Conservation (phyloP, 2,329 filamentous ascomycete species). For the Bertia moriformis region DNA sequence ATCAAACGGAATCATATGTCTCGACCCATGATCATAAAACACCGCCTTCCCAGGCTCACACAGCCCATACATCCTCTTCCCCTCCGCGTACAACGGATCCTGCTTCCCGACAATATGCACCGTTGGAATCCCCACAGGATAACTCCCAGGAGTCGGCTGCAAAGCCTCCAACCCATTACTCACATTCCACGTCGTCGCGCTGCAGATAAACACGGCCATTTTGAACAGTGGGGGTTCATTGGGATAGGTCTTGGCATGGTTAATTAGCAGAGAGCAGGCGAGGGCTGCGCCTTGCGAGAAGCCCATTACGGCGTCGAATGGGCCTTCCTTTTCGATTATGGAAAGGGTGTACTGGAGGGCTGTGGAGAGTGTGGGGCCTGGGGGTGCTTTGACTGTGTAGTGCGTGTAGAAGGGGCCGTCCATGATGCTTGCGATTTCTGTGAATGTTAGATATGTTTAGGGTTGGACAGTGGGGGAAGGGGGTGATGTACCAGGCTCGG, state of each 20-base stretch:
- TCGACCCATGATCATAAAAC: neutral
- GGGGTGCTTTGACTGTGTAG: neutral
- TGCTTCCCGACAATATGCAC: slow-evolving; percentile 1
- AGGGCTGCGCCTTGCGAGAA: neutral
- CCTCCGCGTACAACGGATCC: neutral
- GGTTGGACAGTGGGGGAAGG: neutral
- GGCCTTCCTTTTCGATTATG: neutral
- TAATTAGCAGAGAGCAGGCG: neutral
- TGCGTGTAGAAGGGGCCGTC: slow-evolving; percentile 1
- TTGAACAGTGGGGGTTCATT: neutral
- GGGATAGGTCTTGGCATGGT: neutral
- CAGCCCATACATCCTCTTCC: neutral
- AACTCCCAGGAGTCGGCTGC: neutral
- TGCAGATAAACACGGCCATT: neutral
- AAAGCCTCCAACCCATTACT: neutral
- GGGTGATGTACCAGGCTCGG: neutral
- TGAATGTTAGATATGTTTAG: too few species aligned
- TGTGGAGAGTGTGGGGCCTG: neutral
- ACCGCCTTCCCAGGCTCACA: neutral
- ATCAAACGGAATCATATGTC: neutral
- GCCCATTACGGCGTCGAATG: neutral
- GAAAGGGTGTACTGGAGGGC: neutral
- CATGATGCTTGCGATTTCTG: neutral
- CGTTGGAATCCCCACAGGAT: slow-evolving; percentile 3
- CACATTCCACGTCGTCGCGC: neutral